These are phyloP conservation scores for Pseudogymnoascus sp. DNA, from an alignment of 2,329 filamentous ascomycete genomes.

Conservation along the genomic window DNA sequence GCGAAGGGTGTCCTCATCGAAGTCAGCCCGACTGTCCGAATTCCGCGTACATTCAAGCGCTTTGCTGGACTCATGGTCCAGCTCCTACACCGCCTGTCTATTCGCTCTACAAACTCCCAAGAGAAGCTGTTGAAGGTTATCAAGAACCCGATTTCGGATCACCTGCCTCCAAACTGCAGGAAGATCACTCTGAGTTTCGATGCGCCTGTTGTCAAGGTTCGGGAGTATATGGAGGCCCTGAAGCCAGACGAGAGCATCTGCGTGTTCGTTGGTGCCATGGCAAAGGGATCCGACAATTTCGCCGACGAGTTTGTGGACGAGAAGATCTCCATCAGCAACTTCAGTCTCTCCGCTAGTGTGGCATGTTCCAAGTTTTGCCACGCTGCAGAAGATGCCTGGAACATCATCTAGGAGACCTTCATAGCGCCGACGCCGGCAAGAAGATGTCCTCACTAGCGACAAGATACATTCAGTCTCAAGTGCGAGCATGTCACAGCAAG, in stretches of 20 bases:
- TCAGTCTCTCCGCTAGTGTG: slow-evolving; percentile 91
- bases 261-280: slow-evolving; percentile 97
- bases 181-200: slow-evolving; percentile 97
- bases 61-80: slow-evolving; percentile 99
- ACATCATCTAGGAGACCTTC: slow-evolving; percentile 59
- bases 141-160: slow-evolving; percentile 95
- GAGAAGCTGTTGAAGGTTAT: slow-evolving; percentile 97
- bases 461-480: not conserved
- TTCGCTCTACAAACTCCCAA: slow-evolving; percentile 91
- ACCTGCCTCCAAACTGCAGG: slow-evolving; percentile 91
- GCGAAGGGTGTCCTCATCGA: slow-evolving; percentile 96
- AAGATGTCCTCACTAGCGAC: slow-evolving; percentile 6
- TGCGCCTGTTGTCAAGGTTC: slow-evolving; percentile 73
- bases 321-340: slow-evolving; percentile 97
- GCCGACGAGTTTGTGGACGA: slow-evolving; percentile 92
- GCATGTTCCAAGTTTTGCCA: slow-evolving; percentile 99
- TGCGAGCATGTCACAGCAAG: slow-evolving; percentile 11
- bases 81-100: slow-evolving; percentile 87
- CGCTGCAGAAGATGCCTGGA: slow-evolving; percentile 93
- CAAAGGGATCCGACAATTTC: slow-evolving; percentile 91
- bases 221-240: slow-evolving; percentile 78
- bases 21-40: slow-evolving; percentile 95
- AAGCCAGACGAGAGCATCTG: slow-evolving; percentile 85
- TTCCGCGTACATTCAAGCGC: slow-evolving; percentile 96
- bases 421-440: slow-evolving; percentile 4